Percentiles rank a stretch among this genome's conserved stretches.
Conservation (phyloP, 2,329 filamentous ascomycete genomes). For the Cyphellophora attinorum region DNA sequence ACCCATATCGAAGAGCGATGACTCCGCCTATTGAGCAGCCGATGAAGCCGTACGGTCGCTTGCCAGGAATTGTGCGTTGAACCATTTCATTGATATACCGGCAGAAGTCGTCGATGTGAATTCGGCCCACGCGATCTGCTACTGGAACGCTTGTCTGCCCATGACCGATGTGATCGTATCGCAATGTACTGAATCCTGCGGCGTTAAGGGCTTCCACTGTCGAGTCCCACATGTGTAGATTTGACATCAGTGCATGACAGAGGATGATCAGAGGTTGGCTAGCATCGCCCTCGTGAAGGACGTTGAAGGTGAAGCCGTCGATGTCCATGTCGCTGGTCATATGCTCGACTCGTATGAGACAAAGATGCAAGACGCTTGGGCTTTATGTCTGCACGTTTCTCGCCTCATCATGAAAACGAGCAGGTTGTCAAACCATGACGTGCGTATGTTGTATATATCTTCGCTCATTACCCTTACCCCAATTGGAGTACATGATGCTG, state of each 20-base stretch:
- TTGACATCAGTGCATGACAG: conserved; percentile 30
- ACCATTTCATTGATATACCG: conserved; percentile 2
- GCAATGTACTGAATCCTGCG: conserved; percentile 30
- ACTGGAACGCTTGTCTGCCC: conserved; percentile 27
- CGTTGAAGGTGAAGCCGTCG: conserved; percentile 5
- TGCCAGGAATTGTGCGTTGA: not conserved
- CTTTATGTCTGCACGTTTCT: too few relatives aligned
- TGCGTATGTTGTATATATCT: too few relatives aligned
- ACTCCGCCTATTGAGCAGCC: conserved; percentile 5
- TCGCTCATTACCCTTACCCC: too few relatives aligned
- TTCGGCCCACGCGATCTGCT: conserved; percentile 1
- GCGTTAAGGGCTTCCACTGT: conserved; percentile 26
- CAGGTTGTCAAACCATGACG: too few relatives aligned
- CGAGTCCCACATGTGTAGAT: conserved; percentile 30
- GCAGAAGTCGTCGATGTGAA: conserved; percentile 3
- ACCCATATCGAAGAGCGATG: conserved; percentile 2
- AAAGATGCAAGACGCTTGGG: too few relatives aligned
- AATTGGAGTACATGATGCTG: too few relatives aligned
- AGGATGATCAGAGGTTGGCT: conserved; percentile 27
- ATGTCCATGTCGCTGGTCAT: too few relatives aligned
- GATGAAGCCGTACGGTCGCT: conserved; percentile 1
- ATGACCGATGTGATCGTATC: conserved; percentile 37
- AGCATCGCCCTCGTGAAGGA: conserved; percentile 13
- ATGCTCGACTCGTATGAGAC: too few relatives aligned
- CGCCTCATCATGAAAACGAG: too few relatives aligned